Conservation (phyloP, 148 eudicot genomes). For the Fagopyrum tataricum region DNA sequence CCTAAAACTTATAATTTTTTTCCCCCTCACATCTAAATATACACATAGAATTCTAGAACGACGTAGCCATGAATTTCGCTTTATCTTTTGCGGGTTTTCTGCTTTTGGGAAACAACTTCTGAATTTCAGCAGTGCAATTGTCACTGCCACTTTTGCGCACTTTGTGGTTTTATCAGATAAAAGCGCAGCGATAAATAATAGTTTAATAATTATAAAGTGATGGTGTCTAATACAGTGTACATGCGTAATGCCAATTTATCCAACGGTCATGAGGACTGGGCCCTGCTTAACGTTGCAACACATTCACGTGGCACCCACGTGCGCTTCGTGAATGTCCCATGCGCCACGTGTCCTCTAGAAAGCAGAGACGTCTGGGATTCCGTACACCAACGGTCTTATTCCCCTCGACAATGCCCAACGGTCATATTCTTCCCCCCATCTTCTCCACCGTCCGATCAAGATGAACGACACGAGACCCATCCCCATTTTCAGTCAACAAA, state of each 20-base stretch:
- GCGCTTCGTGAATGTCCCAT: not conserved
- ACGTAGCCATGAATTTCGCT: not conserved
- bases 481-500: constrained; percentile 20
- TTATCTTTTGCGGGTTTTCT: not conserved
- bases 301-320: constrained; percentile 37
- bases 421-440: constrained; percentile 23
- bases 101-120: constrained; percentile 5
- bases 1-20: too few species aligned
- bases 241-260: not conserved
- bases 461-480: constrained; percentile 36
- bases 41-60: not conserved
- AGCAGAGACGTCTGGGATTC: constrained; percentile 13
- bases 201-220: not conserved
- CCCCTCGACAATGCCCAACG: constrained; percentile 34
- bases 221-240: not conserved
- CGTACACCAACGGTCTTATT: constrained; percentile 72
- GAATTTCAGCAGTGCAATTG: not conserved
- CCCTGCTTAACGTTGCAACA: not conserved
- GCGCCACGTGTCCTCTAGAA: constrained; percentile 5
- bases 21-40: too few species aligned
- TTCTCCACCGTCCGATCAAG: constrained; percentile 48
- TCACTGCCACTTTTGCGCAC: not conserved
- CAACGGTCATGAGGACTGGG: constrained; percentile 38
- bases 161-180: not conserved
- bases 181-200: constrained; percentile 6